Conservation (phyloP, 1,139 yeast genomes). For the Yamadazyma oceani region DNA sequence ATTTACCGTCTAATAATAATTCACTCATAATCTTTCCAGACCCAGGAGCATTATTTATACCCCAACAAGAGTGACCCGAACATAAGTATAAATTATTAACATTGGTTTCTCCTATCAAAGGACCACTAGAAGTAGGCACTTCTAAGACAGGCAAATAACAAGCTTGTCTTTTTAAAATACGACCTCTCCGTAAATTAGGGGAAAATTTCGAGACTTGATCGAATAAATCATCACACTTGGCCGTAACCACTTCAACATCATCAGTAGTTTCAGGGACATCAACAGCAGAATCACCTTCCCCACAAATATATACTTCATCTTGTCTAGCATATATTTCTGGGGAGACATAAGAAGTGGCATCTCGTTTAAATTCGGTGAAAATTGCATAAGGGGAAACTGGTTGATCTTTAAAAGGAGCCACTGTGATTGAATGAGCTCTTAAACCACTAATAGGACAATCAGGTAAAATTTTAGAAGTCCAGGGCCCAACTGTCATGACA, state of each 20-base stretch:
- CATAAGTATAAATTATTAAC: constrained; percentile 77
- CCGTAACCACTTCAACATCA: constrained; percentile 84
- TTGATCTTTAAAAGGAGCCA: constrained; percentile 70
- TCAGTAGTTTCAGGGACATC: constrained; percentile 93
- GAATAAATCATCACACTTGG: constrained; percentile 86
- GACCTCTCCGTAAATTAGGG: constrained; percentile 70
- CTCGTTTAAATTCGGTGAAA: constrained; percentile 82
- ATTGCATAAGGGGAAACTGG: constrained; percentile 89
- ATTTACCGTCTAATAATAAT: constrained; percentile 80
- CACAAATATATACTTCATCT: constrained; percentile 96
- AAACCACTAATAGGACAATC: constrained; percentile 92
- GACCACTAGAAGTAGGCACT: constrained; percentile 90
- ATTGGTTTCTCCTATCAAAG: constrained; percentile 90
- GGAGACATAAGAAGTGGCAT: constrained; percentile 64
- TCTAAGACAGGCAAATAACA: constrained; percentile 94
- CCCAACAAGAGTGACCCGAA: constrained; percentile 98
- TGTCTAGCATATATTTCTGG: constrained; percentile 95
- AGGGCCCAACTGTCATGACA: constrained; percentile 89
- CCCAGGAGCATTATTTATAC: constrained; percentile 95
- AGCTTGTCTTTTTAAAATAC: constrained; percentile 83
- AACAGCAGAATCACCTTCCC: constrained; percentile 91
- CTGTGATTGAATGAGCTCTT: constrained; percentile 92
- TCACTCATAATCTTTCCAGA: constrained; percentile 94
- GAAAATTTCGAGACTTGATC: constrained; percentile 79
- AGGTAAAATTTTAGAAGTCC: constrained; percentile 89